Evolutionary conservation across 2,329 filamentous ascomycete species (phyloP).

Genomic region (Epichloe hybrida): DNA sequence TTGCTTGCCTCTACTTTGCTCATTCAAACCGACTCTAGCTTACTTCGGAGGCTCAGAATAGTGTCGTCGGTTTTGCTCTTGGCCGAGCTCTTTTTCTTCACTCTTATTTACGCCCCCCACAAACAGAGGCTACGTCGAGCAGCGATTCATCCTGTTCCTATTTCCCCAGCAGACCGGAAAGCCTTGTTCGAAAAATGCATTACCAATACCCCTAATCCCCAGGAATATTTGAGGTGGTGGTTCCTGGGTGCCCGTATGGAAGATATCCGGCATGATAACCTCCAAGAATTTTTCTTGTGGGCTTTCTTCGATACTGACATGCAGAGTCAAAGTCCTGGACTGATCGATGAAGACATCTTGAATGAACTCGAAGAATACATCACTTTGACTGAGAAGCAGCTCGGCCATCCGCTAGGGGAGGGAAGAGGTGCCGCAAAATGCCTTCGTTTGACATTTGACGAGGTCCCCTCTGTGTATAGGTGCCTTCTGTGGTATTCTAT

Average conservation of each 20-base stretch:
- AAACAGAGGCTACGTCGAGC: slow-evolving; percentile 22
- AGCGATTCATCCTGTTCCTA: slow-evolving; percentile 27
- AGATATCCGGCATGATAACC: slow-evolving; percentile 51
- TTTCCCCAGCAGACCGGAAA: slow-evolving; percentile 33
- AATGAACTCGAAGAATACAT: slow-evolving; percentile 34
- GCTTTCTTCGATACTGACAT: slow-evolving; percentile 43
- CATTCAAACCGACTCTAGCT: background rate
- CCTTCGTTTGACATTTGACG: slow-evolving; percentile 53
- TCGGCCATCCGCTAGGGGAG: slow-evolving; percentile 35
- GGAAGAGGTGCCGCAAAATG: slow-evolving; percentile 43
- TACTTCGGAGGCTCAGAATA: slow-evolving; percentile 4
- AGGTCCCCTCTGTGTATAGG: slow-evolving; percentile 45
- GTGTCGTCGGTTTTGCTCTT: slow-evolving; percentile 18
- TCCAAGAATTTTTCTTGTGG: slow-evolving; percentile 55
- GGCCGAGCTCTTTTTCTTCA: slow-evolving; percentile 29
- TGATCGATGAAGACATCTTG: slow-evolving; percentile 19
- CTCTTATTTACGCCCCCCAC: slow-evolving; percentile 29
- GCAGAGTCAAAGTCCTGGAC: slow-evolving; percentile 11
- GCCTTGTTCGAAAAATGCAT: slow-evolving; percentile 44
- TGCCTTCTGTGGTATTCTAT: slow-evolving; percentile 51
- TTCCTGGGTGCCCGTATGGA: slow-evolving; percentile 44
- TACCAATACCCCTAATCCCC: slow-evolving; percentile 38
- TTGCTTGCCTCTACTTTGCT: slow-evolving; percentile 15
- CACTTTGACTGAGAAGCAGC: slow-evolving; percentile 35
- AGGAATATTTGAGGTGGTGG: slow-evolving; percentile 48